These are phyloP conservation scores for Ulvella scutata DNA, from an alignment of 139 green algal genomes.

Conservation along the genomic window DNA sequence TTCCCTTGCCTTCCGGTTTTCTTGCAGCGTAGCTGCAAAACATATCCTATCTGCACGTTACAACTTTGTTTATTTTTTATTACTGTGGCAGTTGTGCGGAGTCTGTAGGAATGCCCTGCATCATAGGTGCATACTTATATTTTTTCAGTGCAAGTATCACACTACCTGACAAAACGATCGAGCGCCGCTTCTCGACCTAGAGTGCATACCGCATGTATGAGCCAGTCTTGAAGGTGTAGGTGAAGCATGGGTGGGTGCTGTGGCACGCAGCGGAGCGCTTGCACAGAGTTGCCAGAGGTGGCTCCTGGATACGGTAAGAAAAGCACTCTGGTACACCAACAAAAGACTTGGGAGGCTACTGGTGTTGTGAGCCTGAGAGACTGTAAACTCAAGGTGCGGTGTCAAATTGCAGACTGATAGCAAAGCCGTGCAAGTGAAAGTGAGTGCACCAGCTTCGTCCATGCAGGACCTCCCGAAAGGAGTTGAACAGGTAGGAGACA, in stretches of 20 bases:
- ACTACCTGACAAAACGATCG: too few relatives aligned
- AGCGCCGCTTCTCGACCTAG: too few relatives aligned
- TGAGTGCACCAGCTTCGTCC: neutral
- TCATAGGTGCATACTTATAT: too few relatives aligned
- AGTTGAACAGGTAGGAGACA: neutral
- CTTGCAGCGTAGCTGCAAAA: too few relatives aligned
- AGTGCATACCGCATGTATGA: too few relatives aligned
- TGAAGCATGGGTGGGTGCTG: neutral
- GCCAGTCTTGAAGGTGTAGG: too few relatives aligned
- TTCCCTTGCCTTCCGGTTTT: too few relatives aligned
- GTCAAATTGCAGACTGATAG: neutral
- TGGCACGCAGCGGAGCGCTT: neutral
- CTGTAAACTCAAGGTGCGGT: neutral
- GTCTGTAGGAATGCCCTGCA: too few relatives aligned
- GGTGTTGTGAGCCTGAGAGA: neutral
- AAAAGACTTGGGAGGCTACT: neutral
- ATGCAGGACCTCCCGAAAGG: neutral
- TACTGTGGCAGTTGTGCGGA: too few relatives aligned
- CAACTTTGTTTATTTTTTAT: too few relatives aligned
- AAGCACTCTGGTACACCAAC: neutral
- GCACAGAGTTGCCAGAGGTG: neutral
- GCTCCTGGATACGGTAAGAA: neutral
- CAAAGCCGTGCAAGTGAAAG: neutral
- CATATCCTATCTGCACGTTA: too few relatives aligned
- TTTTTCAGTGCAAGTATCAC: too few relatives aligned